Conservation (phyloP, 306 rosid genomes). For the Pyrus communis region DNA sequence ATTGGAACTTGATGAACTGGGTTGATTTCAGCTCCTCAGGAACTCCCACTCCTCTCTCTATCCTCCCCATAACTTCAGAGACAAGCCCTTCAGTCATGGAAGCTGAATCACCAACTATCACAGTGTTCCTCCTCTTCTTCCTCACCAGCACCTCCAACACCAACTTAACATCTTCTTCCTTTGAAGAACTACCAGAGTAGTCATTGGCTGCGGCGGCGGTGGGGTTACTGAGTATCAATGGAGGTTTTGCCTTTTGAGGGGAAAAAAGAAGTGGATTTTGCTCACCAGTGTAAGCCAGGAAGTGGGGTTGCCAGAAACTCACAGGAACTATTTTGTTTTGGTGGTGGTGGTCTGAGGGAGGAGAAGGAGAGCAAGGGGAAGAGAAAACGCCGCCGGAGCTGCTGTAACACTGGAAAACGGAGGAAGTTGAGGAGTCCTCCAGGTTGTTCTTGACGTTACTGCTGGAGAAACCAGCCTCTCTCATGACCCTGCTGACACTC, state of each 20-base stretch:
- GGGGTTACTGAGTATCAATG: neutral
- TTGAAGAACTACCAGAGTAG: conserved; percentile 13
- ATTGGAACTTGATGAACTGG: conserved; percentile 44
- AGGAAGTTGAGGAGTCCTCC: conserved; percentile 43
- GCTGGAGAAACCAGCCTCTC: conserved; percentile 93
- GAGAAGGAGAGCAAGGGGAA: conserved; percentile 79
- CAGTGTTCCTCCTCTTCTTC: conserved; percentile 63
- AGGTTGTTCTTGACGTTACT: conserved; percentile 61
- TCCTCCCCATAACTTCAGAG: conserved; percentile 45
- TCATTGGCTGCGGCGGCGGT: conserved; percentile 11
- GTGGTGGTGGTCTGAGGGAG: conserved; percentile 20
- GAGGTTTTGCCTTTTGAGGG: conserved; percentile 38
- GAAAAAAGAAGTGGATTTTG: conserved; percentile 42
- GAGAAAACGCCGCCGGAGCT: conserved; percentile 65
- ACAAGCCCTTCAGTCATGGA: conserved; percentile 56
- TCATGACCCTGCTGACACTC: conserved; percentile 91
- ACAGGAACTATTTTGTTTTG: conserved; percentile 17
- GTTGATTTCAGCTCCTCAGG: conserved; percentile 59
- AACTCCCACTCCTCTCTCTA: conserved; percentile 53
- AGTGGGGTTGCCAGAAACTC: conserved; percentile 42
- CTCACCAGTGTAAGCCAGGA: conserved; percentile 40
- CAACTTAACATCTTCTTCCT: conserved; percentile 52
- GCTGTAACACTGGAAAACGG: conserved; percentile 51
- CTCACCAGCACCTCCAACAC: conserved; percentile 54
- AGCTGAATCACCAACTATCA: conserved; percentile 64